Evolutionary conservation across 129 eudicot genomes (phyloP), one percentile per base, ranked within the genome.

Genomic region (Flaveria bidentis): DNA sequence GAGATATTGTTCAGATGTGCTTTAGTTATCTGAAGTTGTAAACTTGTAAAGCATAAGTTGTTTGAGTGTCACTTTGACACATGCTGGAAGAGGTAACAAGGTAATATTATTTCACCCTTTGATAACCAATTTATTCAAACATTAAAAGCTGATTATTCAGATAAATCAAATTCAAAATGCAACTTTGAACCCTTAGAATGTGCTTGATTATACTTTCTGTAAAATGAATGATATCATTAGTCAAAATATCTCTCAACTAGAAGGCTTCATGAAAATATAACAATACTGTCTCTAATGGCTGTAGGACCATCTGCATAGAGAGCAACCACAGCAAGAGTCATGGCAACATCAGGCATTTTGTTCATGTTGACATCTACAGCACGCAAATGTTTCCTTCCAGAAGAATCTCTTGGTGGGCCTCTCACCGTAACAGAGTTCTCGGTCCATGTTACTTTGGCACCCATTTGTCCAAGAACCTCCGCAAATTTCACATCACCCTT

Each of bases 281-380:
- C 28, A 2, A 18, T 94, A 94, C 99, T 96, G 42, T 94, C 97
- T 94, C 99, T 87, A 49, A 94, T 91, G 82, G 97, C 79, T 44
- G 99, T 94, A 75, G 99, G 88, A 20, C 99, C 99, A 69, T 94
- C 99, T 13, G 94, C 96, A 85, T 80, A 94, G 20, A 94, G 90
- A 49, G 99, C 99, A 45, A 91, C 97, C 0, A 94, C 99, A 44
- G 97, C 99, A 81, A 94, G 99, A 53, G 99, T 94, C 99, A 94
- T 94, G 76, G 99, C 97, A 66, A 94, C 99, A 76, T 94, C 99
- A 33, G 99, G 99, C 99, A 94, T 94, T 86, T 94, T 94, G 86
- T 94, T 94, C 99, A 94, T 94, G 96, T 94, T 94, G 42, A 94
- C 92, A 87, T 91, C 99, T 72, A 94, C 83, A n/a, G 93, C 90